Percentiles rank a stretch among this genome's conserved stretches.
These are phyloP conservation scores for Passiflora organensis DNA, from an alignment of 345 rosid genomes.

Conservation along the genomic window DNA sequence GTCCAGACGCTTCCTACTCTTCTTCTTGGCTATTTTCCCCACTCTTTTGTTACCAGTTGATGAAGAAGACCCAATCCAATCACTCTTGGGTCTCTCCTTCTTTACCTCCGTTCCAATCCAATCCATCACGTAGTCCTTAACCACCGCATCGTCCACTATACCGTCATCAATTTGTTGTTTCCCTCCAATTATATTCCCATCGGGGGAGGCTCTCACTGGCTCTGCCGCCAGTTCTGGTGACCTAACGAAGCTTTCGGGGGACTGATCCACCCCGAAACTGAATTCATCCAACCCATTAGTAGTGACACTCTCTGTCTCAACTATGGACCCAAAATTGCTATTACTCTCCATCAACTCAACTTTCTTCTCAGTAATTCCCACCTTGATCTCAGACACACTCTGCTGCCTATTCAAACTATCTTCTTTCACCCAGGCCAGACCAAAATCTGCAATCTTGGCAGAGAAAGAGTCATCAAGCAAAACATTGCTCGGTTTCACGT, in stretches of 20 bases:
- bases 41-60: slow-evolving; percentile 19
- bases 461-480: slow-evolving; percentile 61
- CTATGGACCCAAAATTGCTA: slow-evolving; percentile 37
- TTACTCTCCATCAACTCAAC: slow-evolving; percentile 29
- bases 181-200: slow-evolving; percentile 33
- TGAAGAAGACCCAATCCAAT: slow-evolving; percentile 68
- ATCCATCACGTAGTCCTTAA: slow-evolving; percentile 83
- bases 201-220: slow-evolving; percentile 24
- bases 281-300: slow-evolving; percentile 64
- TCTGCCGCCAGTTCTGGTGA: slow-evolving; percentile 11
- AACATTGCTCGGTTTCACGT: slow-evolving; percentile 80
- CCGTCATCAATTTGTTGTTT: slow-evolving; percentile 34
- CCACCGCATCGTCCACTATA: slow-evolving; percentile 32
- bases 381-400: slow-evolving; percentile 20
- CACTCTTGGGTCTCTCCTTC: slow-evolving; percentile 68
- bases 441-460: slow-evolving; percentile 81
- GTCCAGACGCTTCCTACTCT: slow-evolving; percentile 51
- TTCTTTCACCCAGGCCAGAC: slow-evolving; percentile 65
- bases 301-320: slow-evolving; percentile 68
- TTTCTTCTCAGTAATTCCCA: slow-evolving; percentile 5
- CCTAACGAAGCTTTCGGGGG: slow-evolving; percentile 45
- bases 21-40: slow-evolving; percentile 41
- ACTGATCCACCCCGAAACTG: slow-evolving; percentile 53
- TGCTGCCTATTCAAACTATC: slow-evolving; percentile 34
- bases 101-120: slow-evolving; percentile 90